Evolutionary conservation across 345 rosid species (phyloP).

Genomic region (Arabidopsis arenosa): DNA sequence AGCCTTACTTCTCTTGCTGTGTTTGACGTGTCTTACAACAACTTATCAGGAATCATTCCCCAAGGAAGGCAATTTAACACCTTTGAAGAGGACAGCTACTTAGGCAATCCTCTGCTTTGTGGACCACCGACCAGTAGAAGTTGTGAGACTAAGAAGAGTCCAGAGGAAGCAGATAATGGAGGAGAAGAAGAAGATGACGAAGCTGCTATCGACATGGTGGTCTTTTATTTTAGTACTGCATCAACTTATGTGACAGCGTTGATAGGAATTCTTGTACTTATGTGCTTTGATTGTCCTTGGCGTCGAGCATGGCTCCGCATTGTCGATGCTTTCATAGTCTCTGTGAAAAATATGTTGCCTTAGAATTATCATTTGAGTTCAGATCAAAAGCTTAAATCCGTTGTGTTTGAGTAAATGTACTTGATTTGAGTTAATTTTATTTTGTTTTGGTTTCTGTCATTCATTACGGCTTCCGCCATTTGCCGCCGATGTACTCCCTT

Average conservation of each 20-base stretch:
- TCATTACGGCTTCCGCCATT: no score
- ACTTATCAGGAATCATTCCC: conserved; percentile 18
- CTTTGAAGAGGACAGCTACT: background rate
- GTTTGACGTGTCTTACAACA: conserved; percentile 22
- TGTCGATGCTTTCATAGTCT: background rate
- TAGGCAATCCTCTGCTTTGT: conserved; percentile 18
- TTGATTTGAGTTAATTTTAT: no score
- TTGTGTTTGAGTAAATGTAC: no score
- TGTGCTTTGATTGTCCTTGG: conserved; percentile 9
- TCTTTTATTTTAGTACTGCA: conserved; percentile 14
- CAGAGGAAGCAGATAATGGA: background rate
- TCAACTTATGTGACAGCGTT: background rate
- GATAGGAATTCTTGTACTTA: background rate
- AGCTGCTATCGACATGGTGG: conserved; percentile 15
- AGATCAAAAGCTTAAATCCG: no score
- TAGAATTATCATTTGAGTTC: background rate
- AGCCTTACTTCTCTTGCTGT: background rate
- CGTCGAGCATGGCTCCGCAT: conserved; percentile 4
- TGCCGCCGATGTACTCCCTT: no score
- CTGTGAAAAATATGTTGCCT: background rate
- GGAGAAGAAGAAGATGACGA: background rate
- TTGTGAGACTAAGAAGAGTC: background rate
- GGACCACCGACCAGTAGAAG: background rate
- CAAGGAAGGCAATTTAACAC: conserved; percentile 11
- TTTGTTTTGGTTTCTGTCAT: no score